Evolutionary conservation across 345 rosid genomes (phyloP).

Genomic region (Linum trigynum): DNA sequence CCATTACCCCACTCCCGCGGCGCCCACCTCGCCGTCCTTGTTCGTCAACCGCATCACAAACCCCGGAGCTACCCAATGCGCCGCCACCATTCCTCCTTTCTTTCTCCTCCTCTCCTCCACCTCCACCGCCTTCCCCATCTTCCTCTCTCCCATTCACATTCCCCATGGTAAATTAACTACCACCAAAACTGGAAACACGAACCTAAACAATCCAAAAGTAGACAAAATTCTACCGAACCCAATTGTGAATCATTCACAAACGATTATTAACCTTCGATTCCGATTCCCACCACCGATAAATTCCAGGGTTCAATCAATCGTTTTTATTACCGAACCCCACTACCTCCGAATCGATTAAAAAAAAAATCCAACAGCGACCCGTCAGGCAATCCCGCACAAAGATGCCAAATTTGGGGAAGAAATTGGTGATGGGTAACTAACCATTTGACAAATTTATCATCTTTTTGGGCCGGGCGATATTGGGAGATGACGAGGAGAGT

Average conservation of each 20-base stretch:
- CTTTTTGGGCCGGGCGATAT: neutral
- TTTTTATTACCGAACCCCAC: too few species aligned
- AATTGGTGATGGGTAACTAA: neutral
- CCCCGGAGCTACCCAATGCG: neutral
- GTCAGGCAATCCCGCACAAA: neutral
- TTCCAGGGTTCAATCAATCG: neutral
- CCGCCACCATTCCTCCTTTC: neutral
- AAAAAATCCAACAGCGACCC: neutral
- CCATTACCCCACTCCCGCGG: constrained; percentile 29
- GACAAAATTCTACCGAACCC: neutral
- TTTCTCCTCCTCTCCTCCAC: constrained; percentile 13
- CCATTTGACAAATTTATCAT: too few species aligned
- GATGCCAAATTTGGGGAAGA: neutral
- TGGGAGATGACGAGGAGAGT: neutral
- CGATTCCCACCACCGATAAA: neutral
- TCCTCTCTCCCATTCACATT: constrained; percentile 78
- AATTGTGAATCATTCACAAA: neutral
- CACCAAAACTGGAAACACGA: neutral
- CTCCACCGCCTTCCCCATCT: constrained; percentile 34
- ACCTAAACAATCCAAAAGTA: neutral
- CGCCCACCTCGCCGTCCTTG: constrained; percentile 18
- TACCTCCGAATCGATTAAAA: neutral
- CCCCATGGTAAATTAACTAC: constrained; percentile 41
- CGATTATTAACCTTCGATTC: neutral
- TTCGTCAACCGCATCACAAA: constrained; percentile 26